Base-by-base conservation (phyloP, 768 basidiomycete species). In the Gymnopilus dilepis region DNA sequence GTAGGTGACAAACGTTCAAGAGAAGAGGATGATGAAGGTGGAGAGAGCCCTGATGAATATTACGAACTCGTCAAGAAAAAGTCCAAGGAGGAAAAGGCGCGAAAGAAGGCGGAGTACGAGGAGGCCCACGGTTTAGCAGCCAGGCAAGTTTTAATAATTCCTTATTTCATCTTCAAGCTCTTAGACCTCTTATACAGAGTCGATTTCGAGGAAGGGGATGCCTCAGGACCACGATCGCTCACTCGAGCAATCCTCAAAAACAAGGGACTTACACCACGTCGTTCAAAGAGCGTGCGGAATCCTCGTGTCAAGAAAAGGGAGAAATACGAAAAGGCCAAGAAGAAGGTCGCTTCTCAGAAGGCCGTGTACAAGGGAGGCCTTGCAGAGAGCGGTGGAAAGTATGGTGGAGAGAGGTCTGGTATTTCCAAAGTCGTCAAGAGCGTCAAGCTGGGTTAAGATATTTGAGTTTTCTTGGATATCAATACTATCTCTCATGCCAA, bases 291-390 rank as follows among this genome's bases (percentile, higher is more conserved):
- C 58, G 93, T 94, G 37, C 93, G 96, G 66, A 99, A 99, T 78
- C 96, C 97, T 41, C 88, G 97, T 62, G 95, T 99, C 76, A 99
- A 98, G 86, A 99, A 99, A 75, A 86, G 94, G 33, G 84, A 90
- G 76, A 90, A 84, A 71, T 99, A 90, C 81, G 96, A 96, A 70
- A 91, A 97, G 77, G 97, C 96, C 65, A 93, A 97, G 82, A 95
- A 92, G 79, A 94, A 90, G 77, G 79, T 98, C 13, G 78, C 89
- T 28, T 95, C 92, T 22, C 94, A 95, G 75, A 91, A 93, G 74
- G 88, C 95, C 17, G 83, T 95, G n/a, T 99, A 87, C 85, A 96
- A 91, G 73, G 94, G 95, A 56, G 95, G 95, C 38, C 73, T 90
- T 58, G 84, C 83, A 13, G 86, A 86, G 59, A 80, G 83, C 42